Evolutionary conservation across 2,329 filamentous ascomycete species (phyloP), one percentile per base, ranked within the genome.

Genomic region (Cyclaneusma minus): DNA sequence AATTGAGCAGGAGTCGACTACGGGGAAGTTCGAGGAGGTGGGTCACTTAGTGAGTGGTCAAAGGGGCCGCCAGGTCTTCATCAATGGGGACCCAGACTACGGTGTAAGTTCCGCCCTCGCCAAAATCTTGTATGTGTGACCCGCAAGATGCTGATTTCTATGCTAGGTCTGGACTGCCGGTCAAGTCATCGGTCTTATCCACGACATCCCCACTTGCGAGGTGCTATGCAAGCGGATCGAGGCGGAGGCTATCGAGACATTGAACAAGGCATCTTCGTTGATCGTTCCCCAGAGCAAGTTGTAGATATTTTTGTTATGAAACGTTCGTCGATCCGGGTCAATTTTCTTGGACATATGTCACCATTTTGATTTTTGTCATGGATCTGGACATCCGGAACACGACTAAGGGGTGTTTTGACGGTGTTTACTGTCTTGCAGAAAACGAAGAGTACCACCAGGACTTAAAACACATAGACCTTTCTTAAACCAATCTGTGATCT

Each of bases 151-250:
- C 33, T 39, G 10, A 36, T 24, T 17, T 24, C 16, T 3, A 20
- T 18, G 28, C 4, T 41, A 87, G 79, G 80, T 94, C 20, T 98
- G 89, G 89, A 95, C 89, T 12, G 84, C 87, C 6, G 89, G 89
- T 7, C 87, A 94, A 50, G 87, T 95, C 39, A 93, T 98, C 38
- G 81, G 81, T 5, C 50, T 89, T 29, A 89, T 89, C 35, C 71
- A 87, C 40, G 81, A 89, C 42, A 80, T 85, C 29, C 79, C 79
- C 6, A 81, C 75, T 0, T 87, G 81, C 44, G 64, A 65, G 24
- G 71, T 56, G 1, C 56, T 89, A 14, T 55, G 84, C 7, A 59
- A 59, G 39, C 66, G 81, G 30, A 85, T 89, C 40, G 79, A 85
- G 58, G 72, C 61, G 47, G 81, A 87, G 50, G 80, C 80, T 1